Evolutionary conservation across 352 stramenopile genomes (phyloP).

Genomic region (Globisporangium spiculum): DNA sequence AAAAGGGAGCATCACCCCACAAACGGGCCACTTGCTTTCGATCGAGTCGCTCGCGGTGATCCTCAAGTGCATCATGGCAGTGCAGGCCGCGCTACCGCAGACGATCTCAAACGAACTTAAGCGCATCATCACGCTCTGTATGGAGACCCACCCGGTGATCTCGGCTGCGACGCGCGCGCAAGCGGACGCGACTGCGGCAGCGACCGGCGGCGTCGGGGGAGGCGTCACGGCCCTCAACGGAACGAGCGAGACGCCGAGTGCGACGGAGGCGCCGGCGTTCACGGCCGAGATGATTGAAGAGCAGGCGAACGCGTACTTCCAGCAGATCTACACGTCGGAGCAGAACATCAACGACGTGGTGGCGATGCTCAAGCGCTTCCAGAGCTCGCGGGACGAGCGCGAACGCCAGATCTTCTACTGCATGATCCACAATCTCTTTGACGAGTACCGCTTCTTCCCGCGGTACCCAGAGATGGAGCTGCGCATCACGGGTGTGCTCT

Average conservation of each 20-base stretch:
- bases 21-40: constrained; percentile 76
- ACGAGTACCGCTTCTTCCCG: constrained; percentile 99
- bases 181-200: constrained; percentile 27
- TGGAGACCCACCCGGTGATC: constrained; percentile 82
- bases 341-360: constrained; percentile 98
- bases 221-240: constrained; percentile 1
- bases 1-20: constrained; percentile 76
- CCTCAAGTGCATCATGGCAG: constrained; percentile 79
- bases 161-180: constrained; percentile 54
- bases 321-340: constrained; percentile 99
- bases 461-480: constrained; percentile 99
- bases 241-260: neutral
- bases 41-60: constrained; percentile 83
- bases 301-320: constrained; percentile 98
- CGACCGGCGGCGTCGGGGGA: neutral
- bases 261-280: constrained; percentile 33
- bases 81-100: constrained; percentile 64
- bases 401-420: constrained; percentile 99
- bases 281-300: constrained; percentile 97
- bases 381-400: constrained; percentile 92
- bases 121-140: constrained; percentile 76
- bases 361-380: constrained; percentile 98
- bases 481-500: constrained; percentile 97
- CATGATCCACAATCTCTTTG: constrained; percentile 99
- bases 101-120: constrained; percentile 79